Evolutionary conservation across 345 rosid genomes (phyloP), one percentile per base, ranked within the genome.

Genomic region (Pugionium cornutum): DNA sequence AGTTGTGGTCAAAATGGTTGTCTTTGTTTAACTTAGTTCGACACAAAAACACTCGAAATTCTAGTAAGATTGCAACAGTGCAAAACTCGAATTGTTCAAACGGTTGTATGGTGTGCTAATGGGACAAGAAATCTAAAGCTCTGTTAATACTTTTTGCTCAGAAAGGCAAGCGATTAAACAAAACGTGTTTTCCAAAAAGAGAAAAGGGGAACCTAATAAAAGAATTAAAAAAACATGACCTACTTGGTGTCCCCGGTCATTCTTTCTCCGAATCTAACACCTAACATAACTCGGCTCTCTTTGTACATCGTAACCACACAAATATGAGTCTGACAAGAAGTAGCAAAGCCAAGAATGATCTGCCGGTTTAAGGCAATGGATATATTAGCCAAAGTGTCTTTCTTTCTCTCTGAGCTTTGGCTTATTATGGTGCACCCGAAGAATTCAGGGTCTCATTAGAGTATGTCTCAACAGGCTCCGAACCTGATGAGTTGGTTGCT

Each of bases 331-430:
- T 35, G 47, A 75, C 64, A 68, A 55, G 35, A 44, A 9, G 58
- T 18, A 53, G 31, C 56, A 67, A 69, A 69, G 78, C 78, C 78
- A 75, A 75, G 78, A 75, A 75, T 75, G 78, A 69, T 57, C 69
- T 75, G 78, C 78, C 78, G 42, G 66, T 36, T 73, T 52, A 61
- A 3, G 69, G 71, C 51, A 56, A 50, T 50, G 59, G 69, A 63
- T 75, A 69, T 36, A 75, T 83, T 70, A 76, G 66, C 79, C 84
- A 10, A 84, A 78, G 58, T 74, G 10, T 82, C 87, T 62, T 73
- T 77, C 2, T 78, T 77, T 42, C 75, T 73, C 42, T 63, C 62
- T 56, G 46, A 74, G 26, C 58, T 44, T 39, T 25, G 57, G 41
- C 67, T 33, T 43, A 3, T 66, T 70, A 70, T 73, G 82, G 85